phyloP scores from a whole-genome alignment of 2,329 filamentous ascomycete species.

The Neofusicoccum kwambonambiense region DNA sequence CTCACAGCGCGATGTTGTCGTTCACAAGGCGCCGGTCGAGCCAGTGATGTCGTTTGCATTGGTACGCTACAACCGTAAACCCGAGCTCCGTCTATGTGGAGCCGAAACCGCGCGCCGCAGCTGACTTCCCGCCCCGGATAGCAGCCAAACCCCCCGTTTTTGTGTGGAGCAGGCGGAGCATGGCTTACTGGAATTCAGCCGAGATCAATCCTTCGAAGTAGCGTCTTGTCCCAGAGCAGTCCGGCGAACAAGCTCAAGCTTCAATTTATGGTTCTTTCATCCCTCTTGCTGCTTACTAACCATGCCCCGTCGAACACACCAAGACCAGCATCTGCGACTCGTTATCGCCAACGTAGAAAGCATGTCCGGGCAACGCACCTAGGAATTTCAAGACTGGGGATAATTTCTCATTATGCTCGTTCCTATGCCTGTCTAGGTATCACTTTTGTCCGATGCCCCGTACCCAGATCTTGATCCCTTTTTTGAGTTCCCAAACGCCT shows the following conservation, averaged over 20 bases:
- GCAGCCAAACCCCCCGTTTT: neutral
- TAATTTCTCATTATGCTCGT: neutral
- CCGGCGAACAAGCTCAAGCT: neutral
- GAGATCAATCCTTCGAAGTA: neutral
- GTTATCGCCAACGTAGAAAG: too few relatives aligned
- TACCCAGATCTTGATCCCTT: neutral
- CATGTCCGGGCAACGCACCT: neutral
- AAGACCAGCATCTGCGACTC: too few relatives aligned
- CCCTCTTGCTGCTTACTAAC: neutral
- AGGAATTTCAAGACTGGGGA: neutral
- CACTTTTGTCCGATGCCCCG: neutral
- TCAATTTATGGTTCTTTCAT: neutral
- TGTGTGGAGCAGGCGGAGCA: neutral
- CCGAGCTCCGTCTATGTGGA: neutral
- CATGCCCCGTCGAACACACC: too few relatives aligned
- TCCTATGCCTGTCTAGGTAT: constrained; percentile 1
- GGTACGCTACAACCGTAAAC: neutral
- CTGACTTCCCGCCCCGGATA: neutral
- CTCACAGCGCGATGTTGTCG: too few relatives aligned
- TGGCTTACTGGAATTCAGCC: neutral
- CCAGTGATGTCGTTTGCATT: neutral
- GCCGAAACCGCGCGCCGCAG: neutral
- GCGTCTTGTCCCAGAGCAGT: neutral
- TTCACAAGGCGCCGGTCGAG: too few relatives aligned
- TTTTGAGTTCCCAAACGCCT: neutral